Percentiles rank a stretch among this genome's conserved stretches.
These are phyloP conservation scores for Hippophae gyantsensis DNA, from an alignment of 306 rosid genomes.

Conservation along the genomic window DNA sequence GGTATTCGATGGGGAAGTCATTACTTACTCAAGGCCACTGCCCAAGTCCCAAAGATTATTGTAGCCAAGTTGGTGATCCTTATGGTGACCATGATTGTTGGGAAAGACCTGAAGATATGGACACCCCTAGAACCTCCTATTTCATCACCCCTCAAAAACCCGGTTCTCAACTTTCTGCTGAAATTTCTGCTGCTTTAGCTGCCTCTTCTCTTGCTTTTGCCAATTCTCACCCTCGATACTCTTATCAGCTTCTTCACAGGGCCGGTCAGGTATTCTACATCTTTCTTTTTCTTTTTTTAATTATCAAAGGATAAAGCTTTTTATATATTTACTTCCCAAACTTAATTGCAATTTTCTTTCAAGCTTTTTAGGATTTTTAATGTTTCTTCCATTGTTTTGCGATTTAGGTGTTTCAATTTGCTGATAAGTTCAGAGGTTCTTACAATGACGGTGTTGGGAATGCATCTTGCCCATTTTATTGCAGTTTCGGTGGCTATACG, in stretches of 20 bases:
- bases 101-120: constrained; percentile 66
- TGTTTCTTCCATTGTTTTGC: not conserved
- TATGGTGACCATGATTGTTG: constrained; percentile 37
- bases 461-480: too few species aligned
- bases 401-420: not conserved
- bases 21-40: constrained; percentile 40
- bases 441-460: too few species aligned
- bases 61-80: constrained; percentile 47
- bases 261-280: constrained; percentile 17
- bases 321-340: too few species aligned
- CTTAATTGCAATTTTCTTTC: too few species aligned
- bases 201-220: constrained; percentile 34
- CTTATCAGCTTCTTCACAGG: constrained; percentile 10
- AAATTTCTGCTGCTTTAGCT: constrained; percentile 43
- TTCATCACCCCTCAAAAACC: constrained; percentile 23
- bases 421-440: too few species aligned
- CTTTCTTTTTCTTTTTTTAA: too few species aligned
- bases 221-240: constrained; percentile 9
- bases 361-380: not conserved
- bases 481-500: not conserved
- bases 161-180: constrained; percentile 41
- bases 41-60: constrained; percentile 16
- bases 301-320: too few species aligned
- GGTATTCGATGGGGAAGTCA: constrained; percentile 41
- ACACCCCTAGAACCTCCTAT: constrained; percentile 33